Base-by-base conservation (phyloP, 306 rosid species). In the Hippophae tibetana region DNA sequence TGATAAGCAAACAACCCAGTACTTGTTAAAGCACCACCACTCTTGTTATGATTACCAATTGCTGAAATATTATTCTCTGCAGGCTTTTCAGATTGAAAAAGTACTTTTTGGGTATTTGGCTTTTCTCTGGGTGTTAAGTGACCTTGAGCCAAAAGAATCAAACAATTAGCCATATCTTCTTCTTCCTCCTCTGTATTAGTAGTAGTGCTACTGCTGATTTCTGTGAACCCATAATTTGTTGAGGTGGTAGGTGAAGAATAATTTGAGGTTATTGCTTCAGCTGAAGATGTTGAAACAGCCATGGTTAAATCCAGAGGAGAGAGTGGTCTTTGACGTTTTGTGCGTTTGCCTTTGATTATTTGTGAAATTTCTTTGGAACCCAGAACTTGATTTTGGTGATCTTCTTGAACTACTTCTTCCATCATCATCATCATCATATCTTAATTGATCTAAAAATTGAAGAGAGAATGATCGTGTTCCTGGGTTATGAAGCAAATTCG, bases 141-240 rank as follows among this genome's bases (percentile, higher is more conserved):
- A 8, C 94, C 90, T 54, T 77, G 88, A 42, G 90, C 94, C 46
- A 90, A 61, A n/a, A 86, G 86, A 48, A 90, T 90, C 68, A 86
- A 75, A 69, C 94, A 90, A 57, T 90, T 76, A 0, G 95, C 97
- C 86, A 86, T 77, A 82, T 86, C 86, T 42, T 77, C 70, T 47
- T 75, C 94, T 47, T 75, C 94, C 42, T 86, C 83, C 25, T 86
- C 83, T 43, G 67, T 65, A 49, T 9, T 31, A 31, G 38, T 31
- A 31, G 38, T 31, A 5, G 66, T 44, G 2, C 61, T 64, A 46
- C 50, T 25, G 3, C 10, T 56, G n/a, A 51, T 67, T 12, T 58
- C 72, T 5, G 67, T 48, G 13, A 60, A 14, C 45, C 44, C 57
- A 42, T 79, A 72, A 42, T 69, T 68, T 71, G 68, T 64, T 31